Evolutionary conservation across 768 basidiomycete species (phyloP), one percentile per base, ranked within the genome.

Genomic region (Cubamyces lactineus): DNA sequence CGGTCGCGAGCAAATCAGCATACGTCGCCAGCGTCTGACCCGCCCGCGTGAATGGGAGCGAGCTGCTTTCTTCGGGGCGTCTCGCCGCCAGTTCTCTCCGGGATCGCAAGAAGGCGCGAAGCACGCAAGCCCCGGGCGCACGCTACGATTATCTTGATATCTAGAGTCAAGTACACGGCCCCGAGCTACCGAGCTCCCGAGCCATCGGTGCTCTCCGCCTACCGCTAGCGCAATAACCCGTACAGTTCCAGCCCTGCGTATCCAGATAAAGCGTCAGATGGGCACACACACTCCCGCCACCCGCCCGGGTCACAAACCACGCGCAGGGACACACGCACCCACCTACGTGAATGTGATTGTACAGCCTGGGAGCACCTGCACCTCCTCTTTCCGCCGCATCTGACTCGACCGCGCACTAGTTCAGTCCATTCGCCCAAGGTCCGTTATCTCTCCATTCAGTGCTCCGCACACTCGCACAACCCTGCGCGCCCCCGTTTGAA

Each of bases 111-210:
- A 59, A 63, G 57, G 46, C 51, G 53, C 62, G 53, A 64, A 60
- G 63, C 62, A 28, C 62, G 40, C 62, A 40, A 46, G 41, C 30
- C 39, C 45, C 51, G 40, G 39, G 38, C 24, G 46, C 54, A 47
- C 46, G 3, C 24, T 42, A 24, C 59, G 63, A 64, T 64, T 59
- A 64, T 64, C 63, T 55, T 64, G 58, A 64, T 60, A 64, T 59
- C 63, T 26, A 47, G 46, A 42, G 58, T 51, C 58, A 57, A 56
- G 46, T 60, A 53, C 58, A 64, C 63, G 63, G 63, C n/a, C 54
- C 63, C 63, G 63, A 43, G 58, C 58, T 47, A 58, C 63, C 63
- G 63, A 64, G 52, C 53, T 19, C 47, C 17, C 17, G 40, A 17
- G 47, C 53, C 53, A 26, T 34, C 34, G 34, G 5, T 34, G 34